A percentile compares a stretch with the other conserved stretches of the same genome.
Conservation (phyloP, 768 basidiomycete genomes). For the Lactarius hengduanensis region DNA sequence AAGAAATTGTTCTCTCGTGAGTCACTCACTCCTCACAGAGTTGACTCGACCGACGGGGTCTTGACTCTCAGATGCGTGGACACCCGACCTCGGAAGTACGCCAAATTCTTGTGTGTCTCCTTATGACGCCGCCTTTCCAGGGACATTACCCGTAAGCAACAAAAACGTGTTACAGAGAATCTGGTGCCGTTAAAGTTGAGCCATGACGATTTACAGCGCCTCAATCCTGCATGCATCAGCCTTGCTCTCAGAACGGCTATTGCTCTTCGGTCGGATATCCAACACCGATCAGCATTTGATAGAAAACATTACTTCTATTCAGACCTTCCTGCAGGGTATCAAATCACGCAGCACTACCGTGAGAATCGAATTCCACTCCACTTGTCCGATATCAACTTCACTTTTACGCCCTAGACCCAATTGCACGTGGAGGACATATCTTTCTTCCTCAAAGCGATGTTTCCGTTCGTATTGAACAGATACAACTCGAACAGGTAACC, state of each 20-base stretch:
- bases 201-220: conserved; percentile 38
- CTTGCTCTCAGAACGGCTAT: conserved; percentile 79
- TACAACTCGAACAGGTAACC: conserved; percentile 91
- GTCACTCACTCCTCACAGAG: conserved; percentile 28
- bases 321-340: conserved; percentile 91
- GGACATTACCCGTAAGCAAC: conserved; percentile 78
- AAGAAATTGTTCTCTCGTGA: conserved; percentile 84
- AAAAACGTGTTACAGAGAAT: conserved; percentile 4
- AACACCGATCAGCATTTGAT: conserved; percentile 79
- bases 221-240: conserved; percentile 71
- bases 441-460: conserved; percentile 41
- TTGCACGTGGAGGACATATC: conserved; percentile 69
- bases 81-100: conserved; percentile 45
- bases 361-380: conserved; percentile 4
- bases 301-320: conserved; percentile 98
- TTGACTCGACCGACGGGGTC: neutral
- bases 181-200: neutral
- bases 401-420: conserved; percentile 58
- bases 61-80: conserved; percentile 39
- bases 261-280: conserved; percentile 67
- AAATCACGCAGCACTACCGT: conserved; percentile 57
- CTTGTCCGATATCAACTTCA: conserved; percentile 8
- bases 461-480: conserved; percentile 82
- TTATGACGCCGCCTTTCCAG: conserved; percentile 91
- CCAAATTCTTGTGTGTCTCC: conserved; percentile 74